Base-by-base conservation (phyloP, 192 early-diverging fungal genomes). In the Coemansia sp. region DNA sequence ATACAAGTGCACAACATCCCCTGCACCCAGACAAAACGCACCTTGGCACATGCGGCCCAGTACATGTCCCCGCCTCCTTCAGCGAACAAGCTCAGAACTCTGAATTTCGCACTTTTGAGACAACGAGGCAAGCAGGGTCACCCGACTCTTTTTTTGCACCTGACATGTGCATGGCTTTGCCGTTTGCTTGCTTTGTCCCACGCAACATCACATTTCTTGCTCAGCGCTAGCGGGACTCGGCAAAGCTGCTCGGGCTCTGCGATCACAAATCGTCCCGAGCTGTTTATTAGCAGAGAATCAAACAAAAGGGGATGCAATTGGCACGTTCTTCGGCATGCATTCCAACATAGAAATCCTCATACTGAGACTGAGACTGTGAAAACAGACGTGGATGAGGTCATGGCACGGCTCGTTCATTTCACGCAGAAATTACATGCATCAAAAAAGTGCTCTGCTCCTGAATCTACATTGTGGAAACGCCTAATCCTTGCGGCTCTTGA, bases 401-500 rank as follows among this genome's bases (percentile, higher is more conserved):
- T 14, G 41, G 5, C 41, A 43, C 12, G 12, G 21, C 21, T 21
- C 21, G 21, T 21, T 45, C 41, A 45, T 45, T 12, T n/a, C 14
- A 45, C 9, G 3, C 41, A 45, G 15, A 10, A 45, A 45, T 45
- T 45, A 12, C 14, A 21, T 35, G 32, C 41, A 10, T 38, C 5
- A 10, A 5, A 45, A 45, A 45, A 45, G 41, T n/a, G 2, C 2
- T 3, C 10, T 45, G 11, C 14, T n/a, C 15, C 41, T n/a, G 39
- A 15, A 41, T 24, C 52, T 54, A 25, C 8, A 32, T 25, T 21
- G 21, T 21, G 21, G 21, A 29, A 48, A 19, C 9, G n/a, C 58
- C 41, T 15, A 75, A 12, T 82, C 75, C 48, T 67, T 73, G 65
- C 79, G 70, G 65, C 59, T 39, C 65, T 89, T 87, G 51, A 93